These are phyloP conservation scores for Aspergillus tamarii DNA, from an alignment of 2,329 filamentous ascomycete genomes.

Conservation along the genomic window DNA sequence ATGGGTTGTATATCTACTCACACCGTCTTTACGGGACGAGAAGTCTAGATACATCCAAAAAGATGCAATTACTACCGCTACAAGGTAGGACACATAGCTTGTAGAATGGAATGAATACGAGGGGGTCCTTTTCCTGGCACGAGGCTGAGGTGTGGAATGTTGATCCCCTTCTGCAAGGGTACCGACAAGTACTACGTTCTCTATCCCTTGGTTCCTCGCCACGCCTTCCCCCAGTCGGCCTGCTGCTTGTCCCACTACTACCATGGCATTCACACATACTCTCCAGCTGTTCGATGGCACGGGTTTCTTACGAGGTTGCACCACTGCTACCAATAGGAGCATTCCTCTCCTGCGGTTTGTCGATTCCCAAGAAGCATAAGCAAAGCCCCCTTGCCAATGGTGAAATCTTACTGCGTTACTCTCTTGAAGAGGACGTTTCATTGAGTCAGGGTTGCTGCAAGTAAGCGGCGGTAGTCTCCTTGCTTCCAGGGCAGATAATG, in stretches of 20 bases:
- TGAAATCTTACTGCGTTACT: background rate
- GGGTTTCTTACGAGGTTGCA: background rate
- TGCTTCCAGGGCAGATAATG: background rate
- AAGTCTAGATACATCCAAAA: background rate
- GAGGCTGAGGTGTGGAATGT: slow-evolving; percentile 15
- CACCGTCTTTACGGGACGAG: background rate
- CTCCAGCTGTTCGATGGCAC: background rate
- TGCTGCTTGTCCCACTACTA: background rate
- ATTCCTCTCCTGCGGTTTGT: background rate
- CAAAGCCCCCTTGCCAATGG: background rate
- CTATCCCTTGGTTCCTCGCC: slow-evolving; percentile 10
- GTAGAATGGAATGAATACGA: background rate
- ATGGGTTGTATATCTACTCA: background rate
- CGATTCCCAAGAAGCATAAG: background rate
- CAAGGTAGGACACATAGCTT: background rate
- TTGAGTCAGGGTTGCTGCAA: slow-evolving; percentile 1
- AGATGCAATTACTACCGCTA: background rate
- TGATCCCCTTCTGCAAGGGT: slow-evolving; percentile 13
- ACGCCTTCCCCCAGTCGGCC: background rate
- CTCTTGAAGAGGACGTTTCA: background rate
- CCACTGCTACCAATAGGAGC: background rate
- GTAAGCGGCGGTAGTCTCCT: slow-evolving; percentile 4
- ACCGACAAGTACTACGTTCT: background rate
- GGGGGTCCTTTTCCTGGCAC: slow-evolving; percentile 4
- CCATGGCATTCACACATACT: background rate